These are phyloP conservation scores for Tuber calosporum DNA, from an alignment of 495 filamentous ascomycete genomes.

Conservation along the genomic window DNA sequence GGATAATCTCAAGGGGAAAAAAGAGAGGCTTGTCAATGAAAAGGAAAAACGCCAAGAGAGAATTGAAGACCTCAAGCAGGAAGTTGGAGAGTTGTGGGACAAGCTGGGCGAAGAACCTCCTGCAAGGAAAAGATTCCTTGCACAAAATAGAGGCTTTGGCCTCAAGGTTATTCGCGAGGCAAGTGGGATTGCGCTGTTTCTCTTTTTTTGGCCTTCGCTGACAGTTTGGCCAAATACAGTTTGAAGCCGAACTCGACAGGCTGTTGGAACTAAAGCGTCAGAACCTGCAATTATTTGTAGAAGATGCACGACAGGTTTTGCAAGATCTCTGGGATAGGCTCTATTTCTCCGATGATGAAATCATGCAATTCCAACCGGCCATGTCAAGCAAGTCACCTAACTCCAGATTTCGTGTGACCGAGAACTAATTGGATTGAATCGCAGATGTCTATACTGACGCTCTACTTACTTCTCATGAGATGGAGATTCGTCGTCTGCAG, in stretches of 20 bases:
- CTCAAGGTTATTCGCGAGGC: conserved; percentile 30
- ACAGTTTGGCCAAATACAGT: conserved; percentile 38
- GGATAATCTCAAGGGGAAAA: conserved; percentile 58
- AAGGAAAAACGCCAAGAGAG: conserved; percentile 78
- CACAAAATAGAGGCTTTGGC: conserved; percentile 49
- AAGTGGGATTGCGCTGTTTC: conserved; percentile 6
- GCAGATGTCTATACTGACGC: conserved; percentile 77
- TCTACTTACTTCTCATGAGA: conserved; percentile 79
- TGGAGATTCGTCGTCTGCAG: conserved; percentile 76
- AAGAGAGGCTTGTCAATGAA: conserved; percentile 85
- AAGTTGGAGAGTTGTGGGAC: conserved; percentile 80
- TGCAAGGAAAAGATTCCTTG: conserved; percentile 75
- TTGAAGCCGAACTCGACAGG: conserved; percentile 76
- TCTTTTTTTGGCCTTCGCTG: conserved; percentile 5
- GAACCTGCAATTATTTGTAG: conserved; percentile 90
- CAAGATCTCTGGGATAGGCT: conserved; percentile 91
- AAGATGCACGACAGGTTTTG: conserved; percentile 80
- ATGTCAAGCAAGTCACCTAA: conserved; percentile 60
- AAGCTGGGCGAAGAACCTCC: conserved; percentile 72
- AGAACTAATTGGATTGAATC: conserved; percentile 2
- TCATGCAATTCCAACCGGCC: conserved; percentile 91
- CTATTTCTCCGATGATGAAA: conserved; percentile 94
- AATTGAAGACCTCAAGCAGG: conserved; percentile 63
- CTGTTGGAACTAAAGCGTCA: conserved; percentile 89
- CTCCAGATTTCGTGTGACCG: neutral